These are phyloP conservation scores for Claviceps purpurea DNA, from an alignment of 2,329 filamentous ascomycete genomes.

Conservation along the genomic window DNA sequence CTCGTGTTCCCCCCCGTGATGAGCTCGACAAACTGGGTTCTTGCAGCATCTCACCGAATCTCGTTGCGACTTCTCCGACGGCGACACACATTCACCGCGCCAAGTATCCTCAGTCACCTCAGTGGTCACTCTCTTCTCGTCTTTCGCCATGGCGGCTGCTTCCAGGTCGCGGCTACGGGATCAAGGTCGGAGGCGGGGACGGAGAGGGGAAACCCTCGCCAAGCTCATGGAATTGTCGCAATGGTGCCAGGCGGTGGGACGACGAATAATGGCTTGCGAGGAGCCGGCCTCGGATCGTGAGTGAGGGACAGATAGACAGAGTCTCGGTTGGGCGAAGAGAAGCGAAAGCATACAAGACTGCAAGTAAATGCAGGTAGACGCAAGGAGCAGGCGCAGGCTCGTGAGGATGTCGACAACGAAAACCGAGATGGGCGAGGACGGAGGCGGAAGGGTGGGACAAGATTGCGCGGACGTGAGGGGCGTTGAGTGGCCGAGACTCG, in stretches of 20 bases:
- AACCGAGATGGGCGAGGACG: neutral
- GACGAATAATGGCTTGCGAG: neutral
- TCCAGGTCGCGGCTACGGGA: neutral
- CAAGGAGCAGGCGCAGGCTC: neutral
- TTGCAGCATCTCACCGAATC: slow-evolving; percentile 4
- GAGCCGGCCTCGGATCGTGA: neutral
- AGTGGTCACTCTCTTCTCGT: slow-evolving; percentile 15
- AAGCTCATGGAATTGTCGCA: slow-evolving; percentile 6
- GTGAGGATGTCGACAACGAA: neutral
- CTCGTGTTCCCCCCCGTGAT: too few species aligned
- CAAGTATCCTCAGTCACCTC: slow-evolving; percentile 10
- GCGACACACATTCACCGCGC: slow-evolving; percentile 8
- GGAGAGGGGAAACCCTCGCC: slow-evolving; percentile 7
- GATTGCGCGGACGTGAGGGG: too few species aligned
- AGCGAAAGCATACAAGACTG: neutral
- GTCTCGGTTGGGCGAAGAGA: neutral
- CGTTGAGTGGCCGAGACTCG: too few species aligned
- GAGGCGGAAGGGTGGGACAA: neutral
- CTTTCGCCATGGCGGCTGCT: slow-evolving; percentile 14
- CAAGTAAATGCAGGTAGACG: neutral
- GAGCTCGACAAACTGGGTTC: neutral
- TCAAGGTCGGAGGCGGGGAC: neutral
- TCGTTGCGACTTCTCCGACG: slow-evolving; percentile 7
- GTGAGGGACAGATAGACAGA: neutral
- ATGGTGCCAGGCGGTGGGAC: slow-evolving; percentile 6